phyloP scores from a whole-genome alignment of 495 filamentous ascomycete genomes.

The Penicillium samsonianum region DNA sequence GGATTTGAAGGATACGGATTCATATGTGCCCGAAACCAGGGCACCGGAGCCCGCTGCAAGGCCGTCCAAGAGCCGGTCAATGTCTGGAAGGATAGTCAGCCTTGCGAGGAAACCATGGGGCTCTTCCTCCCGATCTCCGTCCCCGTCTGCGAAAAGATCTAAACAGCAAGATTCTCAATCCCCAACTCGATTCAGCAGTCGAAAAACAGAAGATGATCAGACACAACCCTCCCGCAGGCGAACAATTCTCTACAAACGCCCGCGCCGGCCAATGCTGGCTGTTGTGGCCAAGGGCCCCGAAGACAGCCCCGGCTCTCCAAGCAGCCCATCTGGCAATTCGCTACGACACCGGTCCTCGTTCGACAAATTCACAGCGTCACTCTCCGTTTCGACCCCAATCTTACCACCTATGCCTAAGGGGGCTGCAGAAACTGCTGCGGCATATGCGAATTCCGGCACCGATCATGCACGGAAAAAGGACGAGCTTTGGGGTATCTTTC shows the following conservation, averaged over 20 bases:
- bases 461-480: slow-evolving; percentile 65
- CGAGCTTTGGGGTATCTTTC: slow-evolving; percentile 87
- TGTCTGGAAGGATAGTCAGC: slow-evolving; percentile 65
- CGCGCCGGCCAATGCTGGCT: slow-evolving; percentile 54
- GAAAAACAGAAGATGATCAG: slow-evolving; percentile 29
- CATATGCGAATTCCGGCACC: slow-evolving; percentile 41
- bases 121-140: slow-evolving; percentile 64
- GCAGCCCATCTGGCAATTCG: slow-evolving; percentile 50
- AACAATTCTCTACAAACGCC: slow-evolving; percentile 45
- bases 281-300: slow-evolving; percentile 50
- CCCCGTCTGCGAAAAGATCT: slow-evolving; percentile 49
- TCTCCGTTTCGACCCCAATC: slow-evolving; percentile 47
- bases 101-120: slow-evolving; percentile 70
- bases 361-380: slow-evolving; percentile 55
- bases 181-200: slow-evolving; percentile 26
- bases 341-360: slow-evolving; percentile 59
- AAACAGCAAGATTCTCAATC: slow-evolving; percentile 44
- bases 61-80: slow-evolving; percentile 50
- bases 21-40: slow-evolving; percentile 34
- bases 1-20: slow-evolving; percentile 35
- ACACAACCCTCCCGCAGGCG: slow-evolving; percentile 35
- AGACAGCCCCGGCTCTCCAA: slow-evolving; percentile 44
- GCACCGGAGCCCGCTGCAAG: slow-evolving; percentile 43
- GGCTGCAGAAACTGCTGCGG: slow-evolving; percentile 30
- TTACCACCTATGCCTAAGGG: slow-evolving; percentile 55